phyloP scores from a whole-genome alignment of 441 rosid genomes.

The Gossypium trilobum region DNA sequence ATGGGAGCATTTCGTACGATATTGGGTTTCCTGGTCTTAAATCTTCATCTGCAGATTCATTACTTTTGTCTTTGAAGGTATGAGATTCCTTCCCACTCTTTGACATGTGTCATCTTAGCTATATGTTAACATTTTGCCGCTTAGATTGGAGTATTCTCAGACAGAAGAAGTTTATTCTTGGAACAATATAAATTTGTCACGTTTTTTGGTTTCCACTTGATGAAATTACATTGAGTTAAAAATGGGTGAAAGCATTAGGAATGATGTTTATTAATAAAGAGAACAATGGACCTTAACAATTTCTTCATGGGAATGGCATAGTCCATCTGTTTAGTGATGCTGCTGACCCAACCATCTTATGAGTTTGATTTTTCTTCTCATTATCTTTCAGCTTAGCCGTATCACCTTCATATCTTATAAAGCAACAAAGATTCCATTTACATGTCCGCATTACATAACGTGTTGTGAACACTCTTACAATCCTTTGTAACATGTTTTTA shows the following conservation, averaged over 20 bases:
- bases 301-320: neutral
- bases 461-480: neutral
- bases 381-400: neutral
- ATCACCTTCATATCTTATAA: neutral
- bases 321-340: neutral
- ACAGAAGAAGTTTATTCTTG: neutral
- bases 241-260: neutral
- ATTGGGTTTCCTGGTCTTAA: conserved; percentile 64
- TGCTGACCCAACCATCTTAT: neutral
- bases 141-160: neutral
- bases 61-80: conserved; percentile 53
- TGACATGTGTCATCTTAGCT: conserved; percentile 8
- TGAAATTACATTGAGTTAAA: neutral
- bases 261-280: neutral
- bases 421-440: no score
- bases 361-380: conserved; percentile 5
- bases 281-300: neutral
- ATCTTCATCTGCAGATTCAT: conserved; percentile 51
- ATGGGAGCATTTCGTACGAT: conserved; percentile 74
- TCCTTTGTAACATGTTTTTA: neutral
- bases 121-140: neutral
- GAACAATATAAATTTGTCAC: neutral
- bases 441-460: neutral
- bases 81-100: conserved; percentile 16
- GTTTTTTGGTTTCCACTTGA: neutral